Evolutionary conservation across 805 yeast genomes (phyloP).

Genomic region (Candida odintsovae): DNA sequence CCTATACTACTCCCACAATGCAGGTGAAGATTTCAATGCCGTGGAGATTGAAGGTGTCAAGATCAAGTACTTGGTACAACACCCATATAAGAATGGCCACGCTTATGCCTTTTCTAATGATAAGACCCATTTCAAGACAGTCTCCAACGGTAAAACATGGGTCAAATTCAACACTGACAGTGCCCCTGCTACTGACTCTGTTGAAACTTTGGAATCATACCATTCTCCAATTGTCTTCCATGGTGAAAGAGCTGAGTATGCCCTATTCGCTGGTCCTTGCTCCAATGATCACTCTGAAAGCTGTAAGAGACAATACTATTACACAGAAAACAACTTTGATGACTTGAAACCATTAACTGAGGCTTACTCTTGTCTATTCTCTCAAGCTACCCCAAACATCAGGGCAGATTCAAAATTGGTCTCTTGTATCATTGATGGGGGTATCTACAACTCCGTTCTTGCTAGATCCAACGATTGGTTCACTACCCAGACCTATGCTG

Average conservation of each 20-base stretch:
- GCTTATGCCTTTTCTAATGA: conserved; percentile 35
- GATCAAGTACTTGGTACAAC: conserved; percentile 27
- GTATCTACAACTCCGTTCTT: conserved; percentile 28
- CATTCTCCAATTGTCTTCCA: conserved; percentile 31
- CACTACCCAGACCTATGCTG: conserved; percentile 25
- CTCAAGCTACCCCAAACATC: conserved; percentile 21
- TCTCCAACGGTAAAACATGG: conserved; percentile 40
- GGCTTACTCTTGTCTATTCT: conserved; percentile 30
- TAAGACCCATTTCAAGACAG: conserved; percentile 32
- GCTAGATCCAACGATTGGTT: conserved; percentile 41
- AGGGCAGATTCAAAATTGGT: conserved; percentile 28
- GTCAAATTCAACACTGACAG: conserved; percentile 27
- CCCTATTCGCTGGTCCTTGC: conserved; percentile 36
- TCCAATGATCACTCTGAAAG: conserved; percentile 16
- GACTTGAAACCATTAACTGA: conserved; percentile 22
- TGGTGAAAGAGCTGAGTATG: conserved; percentile 29
- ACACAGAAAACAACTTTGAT: conserved; percentile 42
- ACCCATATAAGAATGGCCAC: conserved; percentile 30
- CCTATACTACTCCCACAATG: conserved; percentile 41
- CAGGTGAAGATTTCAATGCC: conserved; percentile 36
- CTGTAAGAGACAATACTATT: conserved; percentile 35
- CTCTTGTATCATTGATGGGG: conserved; percentile 40
- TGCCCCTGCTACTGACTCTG: conserved; percentile 21
- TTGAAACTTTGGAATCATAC: conserved; percentile 18
- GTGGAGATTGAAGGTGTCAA: conserved; percentile 34